phyloP scores from a whole-genome alignment of 441 rosid species.

The Adansonia madagascariensis region DNA sequence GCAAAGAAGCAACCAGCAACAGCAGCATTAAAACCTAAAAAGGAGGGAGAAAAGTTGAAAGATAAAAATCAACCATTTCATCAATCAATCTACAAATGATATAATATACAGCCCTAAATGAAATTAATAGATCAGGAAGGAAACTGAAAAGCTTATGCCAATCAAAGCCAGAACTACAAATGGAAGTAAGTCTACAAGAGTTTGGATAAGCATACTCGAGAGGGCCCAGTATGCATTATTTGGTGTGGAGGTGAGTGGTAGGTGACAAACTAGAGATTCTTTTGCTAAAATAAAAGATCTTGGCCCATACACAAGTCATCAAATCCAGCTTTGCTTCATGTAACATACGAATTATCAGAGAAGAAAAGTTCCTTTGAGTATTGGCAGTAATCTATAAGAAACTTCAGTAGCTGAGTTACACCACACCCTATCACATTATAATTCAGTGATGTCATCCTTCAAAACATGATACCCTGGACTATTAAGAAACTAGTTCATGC shows the following conservation, averaged over 20 bases:
- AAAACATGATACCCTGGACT: constrained; percentile 16
- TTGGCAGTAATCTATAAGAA: not conserved
- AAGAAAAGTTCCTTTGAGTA: not conserved
- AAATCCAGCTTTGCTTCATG: constrained; percentile 14
- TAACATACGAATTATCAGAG: not conserved
- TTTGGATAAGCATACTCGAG: constrained; percentile 4
- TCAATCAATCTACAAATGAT: constrained; percentile 3
- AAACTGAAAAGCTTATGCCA: constrained; percentile 17
- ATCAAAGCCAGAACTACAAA: not conserved
- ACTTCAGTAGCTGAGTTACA: not conserved
- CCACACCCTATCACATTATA: not conserved
- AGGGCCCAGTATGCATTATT: not conserved
- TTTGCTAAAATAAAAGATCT: constrained; percentile 9
- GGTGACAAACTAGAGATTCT: not conserved
- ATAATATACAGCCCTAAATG: not conserved
- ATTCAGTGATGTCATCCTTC: constrained; percentile 1
- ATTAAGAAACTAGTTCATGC: constrained; percentile 3
- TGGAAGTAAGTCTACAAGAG: not conserved
- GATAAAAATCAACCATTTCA: not conserved
- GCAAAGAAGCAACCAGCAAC: constrained; percentile 99
- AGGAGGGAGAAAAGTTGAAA: not conserved
- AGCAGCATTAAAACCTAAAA: constrained; percentile 92
- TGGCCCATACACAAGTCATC: not conserved
- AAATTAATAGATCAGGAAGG: not conserved
- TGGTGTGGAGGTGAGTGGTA: not conserved